These are phyloP conservation scores for Haemoproteus tartakovskyi DNA, from an alignment of 169 alveolate genomes.

Conservation along the genomic window DNA sequence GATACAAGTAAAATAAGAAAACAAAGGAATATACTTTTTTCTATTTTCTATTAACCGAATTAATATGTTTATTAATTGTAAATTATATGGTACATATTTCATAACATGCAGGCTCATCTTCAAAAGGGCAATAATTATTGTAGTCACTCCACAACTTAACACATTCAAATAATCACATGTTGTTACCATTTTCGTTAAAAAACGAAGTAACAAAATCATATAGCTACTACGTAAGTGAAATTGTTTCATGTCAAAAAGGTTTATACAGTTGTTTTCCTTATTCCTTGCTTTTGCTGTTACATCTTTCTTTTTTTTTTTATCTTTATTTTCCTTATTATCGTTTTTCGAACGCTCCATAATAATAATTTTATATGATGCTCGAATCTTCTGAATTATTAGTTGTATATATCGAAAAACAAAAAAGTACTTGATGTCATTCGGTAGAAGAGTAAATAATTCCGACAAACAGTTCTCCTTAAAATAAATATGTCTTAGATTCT, in stretches of 20 bases:
- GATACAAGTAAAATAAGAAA: slow-evolving; percentile 31
- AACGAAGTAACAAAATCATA: slow-evolving; percentile 8
- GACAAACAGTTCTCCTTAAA: slow-evolving; percentile 57
- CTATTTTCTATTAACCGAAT: slow-evolving; percentile 50
- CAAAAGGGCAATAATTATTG: slow-evolving; percentile 39
- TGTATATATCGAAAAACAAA: slow-evolving; percentile 46
- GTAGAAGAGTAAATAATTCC: slow-evolving; percentile 39
- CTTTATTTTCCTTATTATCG: neutral
- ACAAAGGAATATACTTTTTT: slow-evolving; percentile 51
- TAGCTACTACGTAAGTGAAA: slow-evolving; percentile 29
- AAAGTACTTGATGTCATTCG: slow-evolving; percentile 46
- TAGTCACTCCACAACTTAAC: slow-evolving; percentile 29
- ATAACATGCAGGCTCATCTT: slow-evolving; percentile 29
- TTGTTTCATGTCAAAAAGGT: neutral
- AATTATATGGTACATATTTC: slow-evolving; percentile 46
- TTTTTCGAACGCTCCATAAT: no score
- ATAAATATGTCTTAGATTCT: slow-evolving; percentile 4
- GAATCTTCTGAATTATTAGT: slow-evolving; percentile 22
- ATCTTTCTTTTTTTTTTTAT: neutral
- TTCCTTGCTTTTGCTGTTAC: neutral
- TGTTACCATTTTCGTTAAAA: slow-evolving; percentile 12
- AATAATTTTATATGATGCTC: slow-evolving; percentile 13
- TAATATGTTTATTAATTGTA: slow-evolving; percentile 22
- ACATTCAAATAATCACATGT: slow-evolving; percentile 12
- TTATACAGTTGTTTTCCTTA: neutral